phyloP scores from a whole-genome alignment of 2,329 filamentous ascomycete genomes.

The Coniochaeta hoffmannii region DNA sequence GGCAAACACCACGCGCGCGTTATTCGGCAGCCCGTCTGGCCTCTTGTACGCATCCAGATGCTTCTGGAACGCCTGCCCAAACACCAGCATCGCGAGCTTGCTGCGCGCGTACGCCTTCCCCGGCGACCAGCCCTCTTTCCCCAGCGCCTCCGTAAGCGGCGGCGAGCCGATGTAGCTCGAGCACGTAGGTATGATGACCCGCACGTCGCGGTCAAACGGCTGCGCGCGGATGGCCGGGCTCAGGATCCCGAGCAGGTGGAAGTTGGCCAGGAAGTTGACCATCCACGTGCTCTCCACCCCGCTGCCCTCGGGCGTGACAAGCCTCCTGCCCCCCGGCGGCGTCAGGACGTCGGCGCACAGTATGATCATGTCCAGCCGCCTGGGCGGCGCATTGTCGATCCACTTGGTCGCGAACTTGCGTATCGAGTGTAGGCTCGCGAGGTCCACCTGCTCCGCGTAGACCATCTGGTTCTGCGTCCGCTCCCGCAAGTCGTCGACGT shows the following conservation, averaged over 20 bases:
- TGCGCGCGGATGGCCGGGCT: conserved; percentile 86
- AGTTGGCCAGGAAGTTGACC: conserved; percentile 92
- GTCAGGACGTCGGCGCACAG: conserved; percentile 77
- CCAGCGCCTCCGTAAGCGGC: conserved; percentile 48
- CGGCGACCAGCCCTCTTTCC: conserved; percentile 46
- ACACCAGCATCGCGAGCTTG: conserved; percentile 78
- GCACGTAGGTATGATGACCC: conserved; percentile 81
- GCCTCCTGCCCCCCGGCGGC: conserved; percentile 53
- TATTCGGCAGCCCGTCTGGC: conserved; percentile 76
- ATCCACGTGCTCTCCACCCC: conserved; percentile 80
- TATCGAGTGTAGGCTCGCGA: conserved; percentile 81
- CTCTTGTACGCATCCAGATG: conserved; percentile 79
- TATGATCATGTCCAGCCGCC: conserved; percentile 84
- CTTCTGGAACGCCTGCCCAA: conserved; percentile 86
- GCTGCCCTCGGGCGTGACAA: conserved; percentile 61
- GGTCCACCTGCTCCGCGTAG: conserved; percentile 91
- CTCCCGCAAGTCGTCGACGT: conserved; percentile 78
- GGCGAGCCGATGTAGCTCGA: conserved; percentile 78
- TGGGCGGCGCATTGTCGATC: conserved; percentile 90
- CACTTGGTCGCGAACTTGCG: conserved; percentile 93
- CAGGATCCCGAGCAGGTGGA: conserved; percentile 86
- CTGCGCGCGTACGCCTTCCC: conserved; percentile 54
- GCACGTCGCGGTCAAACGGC: conserved; percentile 87
- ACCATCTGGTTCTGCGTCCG: conserved; percentile 77
- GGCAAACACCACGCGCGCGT: conserved; percentile 74